These are phyloP conservation scores for Geotrichum armillariae DNA, from an alignment of 1,139 yeast species.

Conservation along the genomic window DNA sequence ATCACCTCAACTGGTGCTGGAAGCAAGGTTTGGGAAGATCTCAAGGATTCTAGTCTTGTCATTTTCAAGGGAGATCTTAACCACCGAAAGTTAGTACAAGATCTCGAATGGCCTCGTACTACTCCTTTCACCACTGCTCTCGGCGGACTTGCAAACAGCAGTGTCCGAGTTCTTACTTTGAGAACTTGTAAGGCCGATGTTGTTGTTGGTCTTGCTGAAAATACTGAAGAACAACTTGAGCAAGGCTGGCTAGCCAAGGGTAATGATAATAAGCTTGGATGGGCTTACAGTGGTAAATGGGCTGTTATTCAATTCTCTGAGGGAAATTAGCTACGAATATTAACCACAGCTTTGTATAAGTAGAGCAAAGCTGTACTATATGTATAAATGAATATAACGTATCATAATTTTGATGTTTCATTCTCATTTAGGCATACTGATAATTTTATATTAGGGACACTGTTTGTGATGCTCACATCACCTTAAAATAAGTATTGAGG, in stretches of 20 bases:
- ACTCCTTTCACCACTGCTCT: conserved; percentile 73
- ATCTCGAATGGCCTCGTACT: conserved; percentile 81
- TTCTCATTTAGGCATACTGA: no score
- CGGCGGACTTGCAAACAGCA: conserved; percentile 59
- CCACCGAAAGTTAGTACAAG: conserved; percentile 91
- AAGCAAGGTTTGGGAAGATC: conserved; percentile 50
- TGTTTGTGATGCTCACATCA: no score
- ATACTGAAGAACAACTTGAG: conserved; percentile 67
- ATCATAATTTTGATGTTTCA: no score
- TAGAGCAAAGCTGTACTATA: no score
- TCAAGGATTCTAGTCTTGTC: conserved; percentile 63
- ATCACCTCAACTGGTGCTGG: conserved; percentile 62
- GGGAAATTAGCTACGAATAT: conserved; percentile 17
- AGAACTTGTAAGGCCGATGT: conserved; percentile 98
- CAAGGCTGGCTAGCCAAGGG: conserved; percentile 56
- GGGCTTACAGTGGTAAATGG: conserved; percentile 92
- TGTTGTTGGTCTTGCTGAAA: conserved; percentile 75
- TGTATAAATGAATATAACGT: no score
- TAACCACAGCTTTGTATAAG: no score
- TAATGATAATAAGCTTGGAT: conserved; percentile 64
- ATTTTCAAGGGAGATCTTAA: conserved; percentile 95
- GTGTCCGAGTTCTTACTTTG: conserved; percentile 66
- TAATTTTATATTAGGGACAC: no score
- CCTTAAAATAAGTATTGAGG: no score
- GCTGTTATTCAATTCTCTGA: conserved; percentile 69